These are phyloP conservation scores for Backusella macrospora DNA, from an alignment of 192 early-diverging fungal genomes.

Conservation along the genomic window DNA sequence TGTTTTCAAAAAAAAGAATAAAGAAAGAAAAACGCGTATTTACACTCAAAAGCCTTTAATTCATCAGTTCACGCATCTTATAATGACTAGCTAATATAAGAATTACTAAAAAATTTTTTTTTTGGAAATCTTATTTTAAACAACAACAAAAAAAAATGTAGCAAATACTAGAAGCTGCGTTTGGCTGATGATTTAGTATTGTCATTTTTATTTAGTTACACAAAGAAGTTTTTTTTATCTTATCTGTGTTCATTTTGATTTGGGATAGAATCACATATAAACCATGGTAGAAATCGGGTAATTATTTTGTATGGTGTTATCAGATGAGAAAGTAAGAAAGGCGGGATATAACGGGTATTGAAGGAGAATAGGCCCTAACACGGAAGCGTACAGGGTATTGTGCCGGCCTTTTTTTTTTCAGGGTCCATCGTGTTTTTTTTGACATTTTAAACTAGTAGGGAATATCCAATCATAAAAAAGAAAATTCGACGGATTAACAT, in stretches of 20 bases:
- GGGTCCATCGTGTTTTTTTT: constrained; percentile 11
- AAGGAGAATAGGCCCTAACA: constrained; percentile 5
- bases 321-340: constrained; percentile 6
- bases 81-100: neutral
- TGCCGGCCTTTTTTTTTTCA: constrained; percentile 3
- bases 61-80: no score
- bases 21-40: no score
- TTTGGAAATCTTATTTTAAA: neutral
- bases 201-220: neutral
- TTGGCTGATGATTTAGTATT: neutral
- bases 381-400: neutral
- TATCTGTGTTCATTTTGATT: constrained; percentile 5
- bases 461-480: constrained; percentile 8
- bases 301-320: constrained; percentile 5
- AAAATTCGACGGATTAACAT: constrained; percentile 5
- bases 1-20: no score
- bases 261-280: neutral
- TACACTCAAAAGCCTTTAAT: no score
- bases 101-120: neutral
- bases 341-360: constrained; percentile 15
- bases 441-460: neutral
- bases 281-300: constrained; percentile 11
- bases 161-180: neutral
- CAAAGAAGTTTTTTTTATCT: neutral
- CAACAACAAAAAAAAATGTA: neutral